phyloP scores from a whole-genome alignment of 805 yeast genomes.

The Candida peoriensis region DNA sequence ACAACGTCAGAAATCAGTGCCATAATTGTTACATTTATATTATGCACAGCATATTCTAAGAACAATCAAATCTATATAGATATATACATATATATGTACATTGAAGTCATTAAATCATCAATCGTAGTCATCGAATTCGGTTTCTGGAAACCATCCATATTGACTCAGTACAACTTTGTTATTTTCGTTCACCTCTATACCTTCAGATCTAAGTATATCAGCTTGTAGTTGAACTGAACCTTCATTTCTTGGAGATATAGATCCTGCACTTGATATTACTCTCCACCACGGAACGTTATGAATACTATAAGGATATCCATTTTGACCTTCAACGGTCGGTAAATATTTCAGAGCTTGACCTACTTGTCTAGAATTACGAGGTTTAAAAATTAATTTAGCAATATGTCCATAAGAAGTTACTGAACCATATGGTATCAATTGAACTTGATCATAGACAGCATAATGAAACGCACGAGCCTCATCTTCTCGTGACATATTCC shows the following conservation, averaged over 20 bases:
- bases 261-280: conserved; percentile 60
- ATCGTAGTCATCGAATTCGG: conserved; percentile 23
- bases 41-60: too few relatives aligned
- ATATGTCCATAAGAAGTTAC: conserved; percentile 77
- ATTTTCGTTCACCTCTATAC: conserved; percentile 31
- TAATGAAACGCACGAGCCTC: conserved; percentile 54
- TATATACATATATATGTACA: too few relatives aligned
- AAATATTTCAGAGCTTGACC: conserved; percentile 64
- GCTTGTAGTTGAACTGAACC: conserved; percentile 44
- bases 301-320: conserved; percentile 17
- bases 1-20: too few relatives aligned
- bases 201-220: conserved; percentile 40
- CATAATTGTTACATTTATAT: too few relatives aligned
- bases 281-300: conserved; percentile 76
- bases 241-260: conserved; percentile 47
- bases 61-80: too few relatives aligned
- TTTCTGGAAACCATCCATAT: conserved; percentile 68
- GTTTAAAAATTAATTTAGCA: conserved; percentile 56
- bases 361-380: conserved; percentile 68
- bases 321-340: conserved; percentile 15
- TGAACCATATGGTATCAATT: conserved; percentile 52
- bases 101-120: too few relatives aligned
- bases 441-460: conserved; percentile 52
- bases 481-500: conserved; percentile 22
- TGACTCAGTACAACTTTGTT: conserved; percentile 35